Conservation (phyloP, 2,329 filamentous ascomycete genomes). For the Hawksworthiomyces lignivorus region DNA sequence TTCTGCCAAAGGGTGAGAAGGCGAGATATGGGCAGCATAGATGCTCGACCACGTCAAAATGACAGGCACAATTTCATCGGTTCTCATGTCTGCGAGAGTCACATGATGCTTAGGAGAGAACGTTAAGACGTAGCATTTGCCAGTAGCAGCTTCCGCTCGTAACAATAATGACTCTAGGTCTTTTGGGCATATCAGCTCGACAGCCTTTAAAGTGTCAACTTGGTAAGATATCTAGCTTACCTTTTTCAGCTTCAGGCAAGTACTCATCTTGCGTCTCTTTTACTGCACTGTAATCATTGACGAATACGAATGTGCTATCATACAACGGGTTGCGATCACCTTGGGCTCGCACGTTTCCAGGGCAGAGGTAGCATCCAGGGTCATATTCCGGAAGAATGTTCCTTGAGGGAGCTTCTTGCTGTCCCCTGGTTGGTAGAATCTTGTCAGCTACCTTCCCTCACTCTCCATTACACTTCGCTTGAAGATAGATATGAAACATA, state of each 20-base stretch:
- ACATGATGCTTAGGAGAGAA: constrained; percentile 87
- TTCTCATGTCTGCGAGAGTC: constrained; percentile 82
- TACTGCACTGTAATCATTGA: constrained; percentile 96
- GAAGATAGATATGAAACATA: constrained; percentile 43
- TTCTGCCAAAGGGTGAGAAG: constrained; percentile 54
- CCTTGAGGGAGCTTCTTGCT: constrained; percentile 65
- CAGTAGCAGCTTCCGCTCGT: constrained; percentile 76
- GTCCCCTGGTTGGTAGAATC: constrained; percentile 48
- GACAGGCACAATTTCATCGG: constrained; percentile 69
- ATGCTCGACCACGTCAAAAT: constrained; percentile 88
- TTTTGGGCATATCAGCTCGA: constrained; percentile 24
- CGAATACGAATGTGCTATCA: constrained; percentile 80
- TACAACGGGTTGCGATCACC: constrained; percentile 85
- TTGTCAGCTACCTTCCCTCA: too few relatives aligned
- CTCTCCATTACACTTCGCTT: too few relatives aligned
- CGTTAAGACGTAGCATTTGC: constrained; percentile 93
- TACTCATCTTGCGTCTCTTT: constrained; percentile 90
- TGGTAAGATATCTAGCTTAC: not conserved
- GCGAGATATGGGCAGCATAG: constrained; percentile 73
- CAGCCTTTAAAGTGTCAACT: not conserved
- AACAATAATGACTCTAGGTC: constrained; percentile 70
- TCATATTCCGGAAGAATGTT: constrained; percentile 74
- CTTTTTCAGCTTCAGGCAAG: constrained; percentile 24
- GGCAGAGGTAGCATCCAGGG: constrained; percentile 86
- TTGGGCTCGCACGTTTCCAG: constrained; percentile 79